These are phyloP conservation scores for Ambrosia trifida DNA, from an alignment of 129 eudicot genomes.

Conservation along the genomic window DNA sequence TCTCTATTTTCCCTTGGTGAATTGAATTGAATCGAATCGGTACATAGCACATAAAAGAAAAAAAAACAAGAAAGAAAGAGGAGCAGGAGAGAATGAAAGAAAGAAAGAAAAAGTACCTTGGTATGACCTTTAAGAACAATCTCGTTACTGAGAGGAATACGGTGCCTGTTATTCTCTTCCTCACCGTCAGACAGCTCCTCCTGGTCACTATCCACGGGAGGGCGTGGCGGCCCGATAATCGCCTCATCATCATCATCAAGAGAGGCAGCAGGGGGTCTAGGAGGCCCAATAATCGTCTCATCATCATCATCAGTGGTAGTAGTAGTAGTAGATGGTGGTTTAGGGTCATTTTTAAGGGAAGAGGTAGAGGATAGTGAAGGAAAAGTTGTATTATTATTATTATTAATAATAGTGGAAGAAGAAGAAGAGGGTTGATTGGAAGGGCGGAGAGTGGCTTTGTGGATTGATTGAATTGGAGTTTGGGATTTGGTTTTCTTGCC, in stretches of 20 bases:
- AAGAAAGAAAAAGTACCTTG: constrained; percentile 58
- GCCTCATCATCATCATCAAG: constrained; percentile 35
- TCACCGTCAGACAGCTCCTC: constrained; percentile 55
- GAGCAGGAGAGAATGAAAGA: too few relatives aligned
- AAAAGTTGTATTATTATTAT: constrained; percentile 20
- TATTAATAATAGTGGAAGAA: constrained; percentile 22
- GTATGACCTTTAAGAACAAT: constrained; percentile 92
- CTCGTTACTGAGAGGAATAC: constrained; percentile 84
- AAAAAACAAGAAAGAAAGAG: too few relatives aligned
- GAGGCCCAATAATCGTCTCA: constrained; percentile 58
- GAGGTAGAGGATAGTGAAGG: constrained; percentile 68
- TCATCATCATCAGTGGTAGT: constrained; percentile 17
- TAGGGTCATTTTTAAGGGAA: constrained; percentile 51
- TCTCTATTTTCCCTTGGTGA: too few relatives aligned
- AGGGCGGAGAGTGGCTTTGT: constrained; percentile 86
- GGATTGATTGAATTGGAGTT: constrained; percentile 65
- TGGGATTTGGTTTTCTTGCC: constrained; percentile 83
- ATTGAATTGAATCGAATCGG: too few relatives aligned
- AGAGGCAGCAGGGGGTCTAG: constrained; percentile 41
- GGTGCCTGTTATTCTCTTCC: constrained; percentile 39
- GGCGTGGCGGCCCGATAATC: constrained; percentile 72
- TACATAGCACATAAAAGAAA: too few relatives aligned
- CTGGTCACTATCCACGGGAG: constrained; percentile 54
- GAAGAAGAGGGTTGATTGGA: constrained; percentile 25
- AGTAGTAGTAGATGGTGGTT: background rate